A percentile compares a stretch with the other conserved stretches of the same genome.
phyloP scores from a whole-genome alignment of 1,284 basidiomycete species.

The Sutorius eximius region DNA sequence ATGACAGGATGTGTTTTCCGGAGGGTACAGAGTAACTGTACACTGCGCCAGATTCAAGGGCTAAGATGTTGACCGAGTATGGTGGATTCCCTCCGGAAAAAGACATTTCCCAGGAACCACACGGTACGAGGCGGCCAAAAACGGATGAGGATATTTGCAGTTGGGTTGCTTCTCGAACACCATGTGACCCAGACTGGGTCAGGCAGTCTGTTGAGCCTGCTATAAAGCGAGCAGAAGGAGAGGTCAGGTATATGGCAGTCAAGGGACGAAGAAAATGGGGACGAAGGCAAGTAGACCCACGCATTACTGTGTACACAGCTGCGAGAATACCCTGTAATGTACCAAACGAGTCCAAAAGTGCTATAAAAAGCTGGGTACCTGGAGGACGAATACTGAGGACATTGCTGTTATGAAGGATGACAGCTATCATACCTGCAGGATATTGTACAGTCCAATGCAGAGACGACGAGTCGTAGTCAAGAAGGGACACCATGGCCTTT shows the following conservation, averaged over 20 bases:
- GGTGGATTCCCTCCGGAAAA: constrained; percentile 10
- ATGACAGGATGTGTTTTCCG: background rate
- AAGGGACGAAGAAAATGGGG: background rate
- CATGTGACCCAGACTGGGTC: background rate
- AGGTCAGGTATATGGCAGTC: background rate
- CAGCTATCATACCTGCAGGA: constrained; percentile 12
- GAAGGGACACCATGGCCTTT: background rate
- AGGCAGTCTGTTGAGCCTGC: constrained; percentile 5
- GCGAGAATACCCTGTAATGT: constrained; percentile 6
- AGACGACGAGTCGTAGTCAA: constrained; percentile 5
- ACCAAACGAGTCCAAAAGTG: constrained; percentile 8
- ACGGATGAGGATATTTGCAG: constrained; percentile 5
- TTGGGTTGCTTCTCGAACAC: background rate
- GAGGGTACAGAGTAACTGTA: background rate
- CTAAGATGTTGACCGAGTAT: constrained; percentile 5
- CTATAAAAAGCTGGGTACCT: constrained; percentile 16
- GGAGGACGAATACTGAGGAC: constrained; percentile 2
- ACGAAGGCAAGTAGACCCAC: constrained; percentile 8
- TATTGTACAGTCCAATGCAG: constrained; percentile 18
- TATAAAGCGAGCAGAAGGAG: background rate
- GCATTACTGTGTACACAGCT: constrained; percentile 4
- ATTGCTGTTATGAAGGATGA: background rate
- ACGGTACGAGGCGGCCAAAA: constrained; percentile 1
- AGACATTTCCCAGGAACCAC: constrained; percentile 12
- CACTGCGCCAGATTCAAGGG: constrained; percentile 1